phyloP scores from a whole-genome alignment of 2,329 filamentous ascomycete genomes.

The Pseudogymnoascus pannorum region DNA sequence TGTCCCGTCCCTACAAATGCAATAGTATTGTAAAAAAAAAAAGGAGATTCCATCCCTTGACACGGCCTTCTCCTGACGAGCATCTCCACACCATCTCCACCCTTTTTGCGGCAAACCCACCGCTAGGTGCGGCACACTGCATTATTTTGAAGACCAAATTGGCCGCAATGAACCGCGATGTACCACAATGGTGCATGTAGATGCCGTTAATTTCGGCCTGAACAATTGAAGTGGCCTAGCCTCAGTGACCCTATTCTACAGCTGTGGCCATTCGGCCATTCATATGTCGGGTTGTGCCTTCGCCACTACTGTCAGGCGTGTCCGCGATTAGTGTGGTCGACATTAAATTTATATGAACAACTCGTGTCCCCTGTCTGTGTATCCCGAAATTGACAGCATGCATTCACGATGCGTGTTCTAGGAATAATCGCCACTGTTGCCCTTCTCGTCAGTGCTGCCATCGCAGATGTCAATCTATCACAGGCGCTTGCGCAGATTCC shows the following conservation, averaged over 20 bases:
- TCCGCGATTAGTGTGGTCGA: background rate
- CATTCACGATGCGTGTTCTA: background rate
- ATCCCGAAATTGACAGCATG: background rate
- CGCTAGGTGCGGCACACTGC: background rate
- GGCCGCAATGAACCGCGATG: background rate
- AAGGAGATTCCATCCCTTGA: background rate
- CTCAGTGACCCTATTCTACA: background rate
- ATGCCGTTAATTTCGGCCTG: background rate
- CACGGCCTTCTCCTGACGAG: too few species aligned
- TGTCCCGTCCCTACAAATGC: background rate
- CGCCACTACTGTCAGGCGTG: background rate
- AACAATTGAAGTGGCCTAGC: background rate
- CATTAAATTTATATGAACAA: background rate
- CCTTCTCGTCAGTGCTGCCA: background rate
- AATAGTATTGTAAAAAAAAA: background rate
- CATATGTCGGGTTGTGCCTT: background rate
- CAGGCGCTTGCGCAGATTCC: slow-evolving; percentile 3
- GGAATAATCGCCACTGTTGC: background rate
- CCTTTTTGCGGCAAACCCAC: background rate
- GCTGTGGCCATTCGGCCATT: background rate
- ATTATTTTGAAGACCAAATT: too few species aligned
- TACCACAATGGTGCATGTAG: background rate
- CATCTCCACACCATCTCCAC: too few species aligned
- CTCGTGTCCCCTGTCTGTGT: background rate
- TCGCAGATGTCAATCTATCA: background rate